Conservation (phyloP, 352 stramenopile species). For the Blastocystis sp. region DNA sequence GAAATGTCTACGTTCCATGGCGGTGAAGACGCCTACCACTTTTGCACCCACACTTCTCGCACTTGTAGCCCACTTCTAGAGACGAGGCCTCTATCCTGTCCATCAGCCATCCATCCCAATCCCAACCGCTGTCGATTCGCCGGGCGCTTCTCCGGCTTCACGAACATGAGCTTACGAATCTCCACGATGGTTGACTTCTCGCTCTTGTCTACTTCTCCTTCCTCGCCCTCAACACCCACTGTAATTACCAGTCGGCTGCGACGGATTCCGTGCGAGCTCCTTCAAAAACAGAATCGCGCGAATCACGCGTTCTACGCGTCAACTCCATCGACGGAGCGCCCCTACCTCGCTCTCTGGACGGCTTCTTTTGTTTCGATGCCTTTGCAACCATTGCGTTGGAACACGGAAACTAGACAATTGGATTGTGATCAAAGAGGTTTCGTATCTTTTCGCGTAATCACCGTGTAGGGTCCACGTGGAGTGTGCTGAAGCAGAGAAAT, state of each 20-base stretch:
- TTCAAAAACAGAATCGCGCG: conserved; percentile 26
- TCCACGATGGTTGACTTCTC: background rate
- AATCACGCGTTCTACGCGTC: conserved; percentile 10
- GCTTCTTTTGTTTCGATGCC: background rate
- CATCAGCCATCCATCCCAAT: background rate
- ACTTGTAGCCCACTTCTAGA: conserved; percentile 10
- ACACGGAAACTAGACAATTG: no score
- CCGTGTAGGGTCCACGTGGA: no score
- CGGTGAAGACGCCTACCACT: background rate
- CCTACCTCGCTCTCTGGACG: background rate
- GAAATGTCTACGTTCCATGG: background rate
- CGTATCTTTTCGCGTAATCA: no score
- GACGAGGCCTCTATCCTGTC: background rate
- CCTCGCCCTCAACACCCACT: background rate
- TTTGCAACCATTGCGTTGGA: conserved; percentile 35
- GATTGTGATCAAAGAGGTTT: no score
- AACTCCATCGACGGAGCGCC: conserved; percentile 5
- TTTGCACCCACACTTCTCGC: conserved; percentile 45
- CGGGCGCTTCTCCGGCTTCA: conserved; percentile 51
- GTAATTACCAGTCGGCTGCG: background rate
- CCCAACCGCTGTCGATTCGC: conserved; percentile 17
- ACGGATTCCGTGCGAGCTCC: conserved; percentile 23
- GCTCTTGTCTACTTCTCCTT: background rate
- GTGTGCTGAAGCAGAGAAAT: no score
- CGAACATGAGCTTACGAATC: conserved; percentile 4